These are phyloP conservation scores for Aspergillus ochraceoroseus DNA, from an alignment of 2,329 filamentous ascomycete genomes.

Conservation along the genomic window DNA sequence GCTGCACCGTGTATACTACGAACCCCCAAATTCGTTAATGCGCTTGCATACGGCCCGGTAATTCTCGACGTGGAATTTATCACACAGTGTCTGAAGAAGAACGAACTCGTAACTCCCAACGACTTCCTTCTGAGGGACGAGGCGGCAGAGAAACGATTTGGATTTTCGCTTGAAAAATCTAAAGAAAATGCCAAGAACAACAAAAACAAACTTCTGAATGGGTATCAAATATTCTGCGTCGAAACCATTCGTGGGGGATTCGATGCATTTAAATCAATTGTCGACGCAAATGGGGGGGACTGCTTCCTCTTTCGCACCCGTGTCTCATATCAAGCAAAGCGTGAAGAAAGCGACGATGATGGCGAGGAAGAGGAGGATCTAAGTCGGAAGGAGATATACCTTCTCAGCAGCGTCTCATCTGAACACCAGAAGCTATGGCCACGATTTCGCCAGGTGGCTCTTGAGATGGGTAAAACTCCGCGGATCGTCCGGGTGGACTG, in stretches of 20 bases:
- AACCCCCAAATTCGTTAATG: conserved; percentile 88
- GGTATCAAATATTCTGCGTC: conserved; percentile 79
- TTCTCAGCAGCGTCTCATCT: conserved; percentile 64
- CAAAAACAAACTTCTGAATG: conserved; percentile 67
- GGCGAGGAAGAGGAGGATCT: conserved; percentile 57
- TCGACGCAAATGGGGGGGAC: conserved; percentile 79
- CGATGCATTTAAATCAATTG: conserved; percentile 79
- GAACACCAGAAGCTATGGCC: conserved; percentile 72
- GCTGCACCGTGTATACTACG: conserved; percentile 82
- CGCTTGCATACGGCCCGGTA: conserved; percentile 72
- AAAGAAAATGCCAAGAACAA: conserved; percentile 69
- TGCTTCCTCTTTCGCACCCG: conserved; percentile 73
- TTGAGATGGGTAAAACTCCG: conserved; percentile 71
- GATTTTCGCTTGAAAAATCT: conserved; percentile 64
- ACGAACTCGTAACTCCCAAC: conserved; percentile 59
- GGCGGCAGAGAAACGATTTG: conserved; percentile 66
- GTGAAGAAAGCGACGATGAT: conserved; percentile 37
- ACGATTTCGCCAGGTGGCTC: conserved; percentile 73
- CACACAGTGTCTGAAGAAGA: conserved; percentile 66
- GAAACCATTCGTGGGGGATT: conserved; percentile 72
- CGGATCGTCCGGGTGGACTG: conserved; percentile 81
- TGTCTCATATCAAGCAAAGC: conserved; percentile 62
- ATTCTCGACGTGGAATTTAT: conserved; percentile 76
- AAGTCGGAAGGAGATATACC: conserved; percentile 69
- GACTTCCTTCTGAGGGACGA: conserved; percentile 66